Evolutionary conservation across 2,329 filamentous ascomycete species (phyloP).

Genomic region (Beauveria pseudobassiana): DNA sequence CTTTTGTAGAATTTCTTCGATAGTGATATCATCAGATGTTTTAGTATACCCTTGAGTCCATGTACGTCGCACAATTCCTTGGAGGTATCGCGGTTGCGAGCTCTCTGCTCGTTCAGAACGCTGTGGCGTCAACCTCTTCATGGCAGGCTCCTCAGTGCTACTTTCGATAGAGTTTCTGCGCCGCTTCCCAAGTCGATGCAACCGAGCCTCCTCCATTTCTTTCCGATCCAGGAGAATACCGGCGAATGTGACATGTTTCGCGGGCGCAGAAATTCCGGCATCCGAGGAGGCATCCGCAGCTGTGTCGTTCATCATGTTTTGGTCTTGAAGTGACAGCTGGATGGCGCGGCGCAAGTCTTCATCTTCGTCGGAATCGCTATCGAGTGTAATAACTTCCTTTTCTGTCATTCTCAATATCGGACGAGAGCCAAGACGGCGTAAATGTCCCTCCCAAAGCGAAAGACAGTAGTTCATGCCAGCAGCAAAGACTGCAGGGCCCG

Average conservation of each 20-base stretch:
- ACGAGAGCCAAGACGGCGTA: not conserved
- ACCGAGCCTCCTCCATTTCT: conserved; percentile 77
- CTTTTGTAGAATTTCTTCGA: conserved; percentile 79
- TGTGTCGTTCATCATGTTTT: conserved; percentile 8
- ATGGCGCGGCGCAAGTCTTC: conserved; percentile 55
- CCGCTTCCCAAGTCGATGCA: conserved; percentile 60
- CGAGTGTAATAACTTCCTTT: conserved; percentile 20
- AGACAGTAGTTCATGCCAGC: not conserved
- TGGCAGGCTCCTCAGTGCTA: not conserved
- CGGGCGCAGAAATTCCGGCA: not conserved
- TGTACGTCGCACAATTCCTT: conserved; percentile 73
- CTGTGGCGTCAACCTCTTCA: not conserved
- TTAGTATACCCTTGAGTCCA: conserved; percentile 60
- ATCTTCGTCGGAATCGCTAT: conserved; percentile 41
- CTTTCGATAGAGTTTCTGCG: conserved; percentile 16
- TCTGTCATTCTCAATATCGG: conserved; percentile 15
- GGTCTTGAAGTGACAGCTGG: conserved; percentile 43
- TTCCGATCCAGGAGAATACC: conserved; percentile 61
- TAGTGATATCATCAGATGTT: conserved; percentile 65
- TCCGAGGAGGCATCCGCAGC: not conserved
- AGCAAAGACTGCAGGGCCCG: not conserved
- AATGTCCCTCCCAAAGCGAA: not conserved
- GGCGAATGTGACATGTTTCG: conserved; percentile 20
- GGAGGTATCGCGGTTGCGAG: conserved; percentile 32
- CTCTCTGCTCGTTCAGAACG: too few relatives aligned